Percentiles rank a stretch among this genome's conserved stretches.
These are phyloP conservation scores for Geosiphon pyriformis DNA, from an alignment of 192 early-diverging fungal species.

Conservation along the genomic window DNA sequence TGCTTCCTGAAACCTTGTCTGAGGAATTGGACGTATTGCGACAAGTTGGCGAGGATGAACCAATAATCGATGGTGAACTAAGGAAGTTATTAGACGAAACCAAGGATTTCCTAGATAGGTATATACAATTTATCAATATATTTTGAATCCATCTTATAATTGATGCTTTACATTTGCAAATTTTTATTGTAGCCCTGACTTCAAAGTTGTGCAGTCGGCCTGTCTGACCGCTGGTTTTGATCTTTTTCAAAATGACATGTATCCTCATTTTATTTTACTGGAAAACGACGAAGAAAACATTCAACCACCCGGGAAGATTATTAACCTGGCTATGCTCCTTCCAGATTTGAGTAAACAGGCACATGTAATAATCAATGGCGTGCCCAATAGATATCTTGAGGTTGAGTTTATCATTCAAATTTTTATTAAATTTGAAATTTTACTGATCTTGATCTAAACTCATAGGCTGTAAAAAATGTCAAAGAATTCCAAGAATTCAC, in stretches of 20 bases:
- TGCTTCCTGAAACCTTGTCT: constrained; percentile 58
- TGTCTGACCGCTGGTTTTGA: constrained; percentile 42
- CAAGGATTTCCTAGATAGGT: constrained; percentile 84
- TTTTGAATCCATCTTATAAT: constrained; percentile 15
- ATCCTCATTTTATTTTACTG: constrained; percentile 36
- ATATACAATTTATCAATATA: constrained; percentile 11
- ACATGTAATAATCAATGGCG: constrained; percentile 66
- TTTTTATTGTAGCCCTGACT: constrained; percentile 38
- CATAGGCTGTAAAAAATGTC: constrained; percentile 53
- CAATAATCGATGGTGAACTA: constrained; percentile 56
- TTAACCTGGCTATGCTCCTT: constrained; percentile 58
- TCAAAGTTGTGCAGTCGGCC: constrained; percentile 35
- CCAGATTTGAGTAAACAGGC: constrained; percentile 63
- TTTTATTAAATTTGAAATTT: not conserved
- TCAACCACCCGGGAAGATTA: constrained; percentile 39
- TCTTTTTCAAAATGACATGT: constrained; percentile 34
- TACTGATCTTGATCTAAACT: constrained; percentile 7
- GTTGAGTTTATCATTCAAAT: constrained; percentile 18
- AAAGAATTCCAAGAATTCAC: constrained; percentile 74
- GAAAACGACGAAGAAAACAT: constrained; percentile 43
- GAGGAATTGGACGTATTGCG: constrained; percentile 58
- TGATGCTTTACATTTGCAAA: constrained; percentile 21
- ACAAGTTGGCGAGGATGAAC: constrained; percentile 47
- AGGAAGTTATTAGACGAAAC: constrained; percentile 77
- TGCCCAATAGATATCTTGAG: constrained; percentile 69